Evolutionary conservation across 2,329 filamentous ascomycete genomes (phyloP).

Genomic region (Hymenoscyphus infarciens): DNA sequence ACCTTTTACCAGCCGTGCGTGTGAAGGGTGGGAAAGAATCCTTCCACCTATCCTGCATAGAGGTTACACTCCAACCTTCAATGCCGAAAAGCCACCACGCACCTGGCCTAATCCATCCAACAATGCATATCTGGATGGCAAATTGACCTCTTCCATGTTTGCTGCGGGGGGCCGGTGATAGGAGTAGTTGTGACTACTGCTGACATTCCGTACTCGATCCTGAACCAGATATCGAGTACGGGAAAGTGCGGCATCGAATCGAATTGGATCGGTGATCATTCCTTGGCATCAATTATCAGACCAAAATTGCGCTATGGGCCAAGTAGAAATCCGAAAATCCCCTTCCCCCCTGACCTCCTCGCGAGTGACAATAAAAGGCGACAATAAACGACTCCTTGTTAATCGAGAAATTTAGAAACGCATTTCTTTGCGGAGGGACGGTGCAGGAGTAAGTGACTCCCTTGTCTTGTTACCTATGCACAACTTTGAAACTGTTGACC

Average conservation of each 20-base stretch:
- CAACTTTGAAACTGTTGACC: too few species aligned
- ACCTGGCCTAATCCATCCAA: background rate
- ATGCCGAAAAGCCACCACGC: background rate
- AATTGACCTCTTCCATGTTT: background rate
- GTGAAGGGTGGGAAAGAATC: background rate
- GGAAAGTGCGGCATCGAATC: conserved; percentile 4
- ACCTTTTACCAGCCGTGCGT: background rate
- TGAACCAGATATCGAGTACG: background rate
- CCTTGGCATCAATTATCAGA: background rate
- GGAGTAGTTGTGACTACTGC: background rate
- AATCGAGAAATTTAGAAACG: too few species aligned
- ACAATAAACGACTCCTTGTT: too few species aligned
- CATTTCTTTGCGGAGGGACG: too few species aligned
- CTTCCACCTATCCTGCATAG: background rate
- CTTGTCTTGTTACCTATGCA: too few species aligned
- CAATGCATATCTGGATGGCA: background rate
- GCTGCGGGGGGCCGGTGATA: background rate
- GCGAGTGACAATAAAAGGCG: background rate
- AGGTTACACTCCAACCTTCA: conserved; percentile 1
- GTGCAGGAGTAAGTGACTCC: too few species aligned
- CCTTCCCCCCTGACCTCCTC: too few species aligned
- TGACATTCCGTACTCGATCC: background rate
- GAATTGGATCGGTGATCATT: background rate
- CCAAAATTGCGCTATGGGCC: background rate
- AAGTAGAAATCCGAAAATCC: background rate